These are phyloP conservation scores for Cyberlindnera americana DNA, from an alignment of 805 yeast genomes.

Conservation along the genomic window DNA sequence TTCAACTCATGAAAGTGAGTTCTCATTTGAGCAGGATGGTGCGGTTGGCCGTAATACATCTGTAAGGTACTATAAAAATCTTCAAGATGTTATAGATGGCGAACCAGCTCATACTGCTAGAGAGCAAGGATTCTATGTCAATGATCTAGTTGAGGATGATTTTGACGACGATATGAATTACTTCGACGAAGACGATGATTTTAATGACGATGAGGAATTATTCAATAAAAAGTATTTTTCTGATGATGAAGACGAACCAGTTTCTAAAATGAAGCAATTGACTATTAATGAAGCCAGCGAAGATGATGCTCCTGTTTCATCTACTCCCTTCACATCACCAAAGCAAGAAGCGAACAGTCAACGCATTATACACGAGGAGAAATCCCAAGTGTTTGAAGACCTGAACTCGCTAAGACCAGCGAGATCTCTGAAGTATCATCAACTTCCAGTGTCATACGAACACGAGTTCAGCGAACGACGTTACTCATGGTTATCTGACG, in stretches of 20 bases:
- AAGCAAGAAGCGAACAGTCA: background rate
- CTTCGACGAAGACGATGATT: constrained; percentile 33
- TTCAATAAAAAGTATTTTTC: constrained; percentile 27
- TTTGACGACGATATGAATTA: constrained; percentile 41
- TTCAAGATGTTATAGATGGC: constrained; percentile 21
- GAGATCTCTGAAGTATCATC: constrained; percentile 35
- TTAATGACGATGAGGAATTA: constrained; percentile 33
- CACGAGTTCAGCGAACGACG: constrained; percentile 29
- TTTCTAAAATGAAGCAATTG: background rate
- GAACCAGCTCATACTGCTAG: constrained; percentile 22
- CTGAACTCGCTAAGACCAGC: constrained; percentile 10
- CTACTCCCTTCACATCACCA: too few species aligned
- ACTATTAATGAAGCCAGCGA: too few species aligned
- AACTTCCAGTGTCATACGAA: constrained; percentile 34
- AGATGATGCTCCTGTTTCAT: too few species aligned
- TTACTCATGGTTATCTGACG: constrained; percentile 29
- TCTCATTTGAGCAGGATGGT: constrained; percentile 48
- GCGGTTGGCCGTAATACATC: constrained; percentile 51
- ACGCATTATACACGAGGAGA: background rate
- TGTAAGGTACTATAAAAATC: constrained; percentile 46
- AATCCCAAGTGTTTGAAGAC: constrained; percentile 5
- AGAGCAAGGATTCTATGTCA: constrained; percentile 33
- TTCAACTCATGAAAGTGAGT: constrained; percentile 29
- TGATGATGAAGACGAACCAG: constrained; percentile 23
- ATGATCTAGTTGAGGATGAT: constrained; percentile 37